Base-by-base conservation (phyloP, 2,329 filamentous ascomycete species). In the Parafenestella ontariensis region DNA sequence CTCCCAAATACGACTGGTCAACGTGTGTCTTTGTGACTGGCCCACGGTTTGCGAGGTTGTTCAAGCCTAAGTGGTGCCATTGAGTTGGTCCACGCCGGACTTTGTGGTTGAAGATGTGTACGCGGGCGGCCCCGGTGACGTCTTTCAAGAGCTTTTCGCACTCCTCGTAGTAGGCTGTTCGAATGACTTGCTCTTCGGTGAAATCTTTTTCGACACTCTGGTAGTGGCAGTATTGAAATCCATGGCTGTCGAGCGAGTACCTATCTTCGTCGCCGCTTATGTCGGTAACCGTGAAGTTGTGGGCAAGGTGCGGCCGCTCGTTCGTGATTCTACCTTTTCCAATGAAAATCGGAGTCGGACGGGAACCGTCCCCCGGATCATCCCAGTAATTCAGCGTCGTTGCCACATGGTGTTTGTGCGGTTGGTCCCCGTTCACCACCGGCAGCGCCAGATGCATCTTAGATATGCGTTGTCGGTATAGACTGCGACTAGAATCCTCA, bases 71-170 rank as follows among this genome's bases (percentile, higher is more conserved):
- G 13, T 64, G 58, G 40, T 79, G 76, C 53, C 66, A 70, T 10
- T 70, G 64, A 1, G 64, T 69, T 34, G 66, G 64, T 28, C 70
- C 67, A 39, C 80, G 78, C 21, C 80, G 80, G 60, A 87, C 83
- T 13, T 83, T 86, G 73, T 87, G 84, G 70, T 86, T 83, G 67
- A 87, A 88, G 66, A 87, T 85, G 73, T 83, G 80, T 55, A 86
- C 71, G n/a, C 80, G 79, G 2, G 78, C 70, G 9, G 79, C 83
- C 1, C 84, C 84, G 17, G 85, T 87, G 37, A 83, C 83, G 2
- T 52, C n/a, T 42, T 66, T 71, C 28, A 76, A 57, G 46, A 77
- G 66, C 28, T 63, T 33, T 24, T 53, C 44, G 39, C 64, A 66
- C 56, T 69, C 64, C 3, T 56, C 21, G 33, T 67, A 69, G 44